phyloP scores from a whole-genome alignment of 2,329 filamentous ascomycete genomes.

The Phyllosticta capitalensis region DNA sequence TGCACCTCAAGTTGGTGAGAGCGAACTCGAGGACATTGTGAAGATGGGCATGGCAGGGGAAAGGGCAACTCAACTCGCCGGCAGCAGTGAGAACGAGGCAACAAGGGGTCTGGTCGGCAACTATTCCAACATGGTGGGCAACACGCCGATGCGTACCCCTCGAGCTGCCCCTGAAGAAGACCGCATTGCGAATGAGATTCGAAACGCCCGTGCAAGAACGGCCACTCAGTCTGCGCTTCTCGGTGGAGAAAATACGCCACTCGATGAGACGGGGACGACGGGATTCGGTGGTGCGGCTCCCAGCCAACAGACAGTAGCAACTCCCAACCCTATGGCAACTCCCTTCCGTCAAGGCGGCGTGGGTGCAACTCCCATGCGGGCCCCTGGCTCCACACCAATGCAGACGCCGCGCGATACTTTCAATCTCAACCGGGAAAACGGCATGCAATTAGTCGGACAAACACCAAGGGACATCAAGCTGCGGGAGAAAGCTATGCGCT shows the following conservation, averaged over 20 bases:
- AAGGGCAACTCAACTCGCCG: slow-evolving; percentile 65
- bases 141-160: slow-evolving; percentile 84
- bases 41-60: slow-evolving; percentile 97
- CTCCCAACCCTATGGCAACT: slow-evolving; percentile 90
- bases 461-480: slow-evolving; percentile 69
- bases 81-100: slow-evolving; percentile 70
- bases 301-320: slow-evolving; percentile 70
- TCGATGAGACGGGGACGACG: slow-evolving; percentile 76
- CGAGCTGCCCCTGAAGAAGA: slow-evolving; percentile 88
- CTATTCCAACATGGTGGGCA: slow-evolving; percentile 71
- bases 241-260: slow-evolving; percentile 85
- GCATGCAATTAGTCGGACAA: slow-evolving; percentile 57
- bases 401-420: slow-evolving; percentile 84
- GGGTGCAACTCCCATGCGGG: slow-evolving; percentile 54
- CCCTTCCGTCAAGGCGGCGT: slow-evolving; percentile 62
- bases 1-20: slow-evolving; percentile 82
- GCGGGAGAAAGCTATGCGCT: slow-evolving; percentile 58
- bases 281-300: slow-evolving; percentile 81
- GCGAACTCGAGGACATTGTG: slow-evolving; percentile 91
- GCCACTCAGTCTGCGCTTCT: slow-evolving; percentile 89
- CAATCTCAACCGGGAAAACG: slow-evolving; percentile 65
- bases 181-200: slow-evolving; percentile 90
- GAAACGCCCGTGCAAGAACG: slow-evolving; percentile 83
- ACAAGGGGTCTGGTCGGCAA: slow-evolving; percentile 80
- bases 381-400: slow-evolving; percentile 71